phyloP scores from a whole-genome alignment of 2,329 filamentous ascomycete genomes.

The Verticillium tricorpus region DNA sequence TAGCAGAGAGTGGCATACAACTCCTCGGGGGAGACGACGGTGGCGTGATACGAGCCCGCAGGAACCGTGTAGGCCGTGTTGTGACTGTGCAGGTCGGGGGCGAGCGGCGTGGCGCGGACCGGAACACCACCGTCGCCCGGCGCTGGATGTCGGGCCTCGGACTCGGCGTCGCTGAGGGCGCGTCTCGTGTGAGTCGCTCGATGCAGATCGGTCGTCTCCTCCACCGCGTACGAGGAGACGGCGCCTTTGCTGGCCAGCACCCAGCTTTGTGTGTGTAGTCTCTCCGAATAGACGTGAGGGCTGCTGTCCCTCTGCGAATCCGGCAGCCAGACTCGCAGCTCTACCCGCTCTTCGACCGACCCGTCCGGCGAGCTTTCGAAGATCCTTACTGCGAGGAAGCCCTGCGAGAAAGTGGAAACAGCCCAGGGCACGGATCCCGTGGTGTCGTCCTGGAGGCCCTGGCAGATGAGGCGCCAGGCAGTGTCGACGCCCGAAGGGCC shows the following conservation, averaged over 20 bases:
- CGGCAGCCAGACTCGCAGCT: constrained; percentile 30
- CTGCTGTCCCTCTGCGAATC: constrained; percentile 19
- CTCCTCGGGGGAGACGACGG: constrained; percentile 19
- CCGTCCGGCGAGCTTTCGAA: constrained; percentile 26
- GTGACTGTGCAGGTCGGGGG: constrained; percentile 9
- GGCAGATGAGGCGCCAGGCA: background rate
- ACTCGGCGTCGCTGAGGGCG: background rate
- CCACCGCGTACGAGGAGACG: constrained; percentile 22
- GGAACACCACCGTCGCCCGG: background rate
- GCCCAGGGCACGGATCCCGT: background rate
- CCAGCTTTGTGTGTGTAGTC: constrained; percentile 30
- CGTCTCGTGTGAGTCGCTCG: constrained; percentile 21
- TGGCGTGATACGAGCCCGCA: constrained; percentile 21
- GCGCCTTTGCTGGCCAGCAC: constrained; percentile 27
- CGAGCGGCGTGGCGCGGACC: background rate
- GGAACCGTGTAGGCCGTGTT: constrained; percentile 23
- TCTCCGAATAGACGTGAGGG: constrained; percentile 27
- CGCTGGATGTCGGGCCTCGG: background rate
- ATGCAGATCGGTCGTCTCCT: constrained; percentile 7
- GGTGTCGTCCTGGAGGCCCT: background rate
- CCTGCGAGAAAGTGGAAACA: constrained; percentile 15
- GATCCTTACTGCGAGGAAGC: constrained; percentile 27
- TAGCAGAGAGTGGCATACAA: constrained; percentile 30
- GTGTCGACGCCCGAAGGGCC: background rate
- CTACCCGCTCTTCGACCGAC: constrained; percentile 26